Base-by-base conservation (phyloP, 257 asterid species). In the Ocimum tenuiflorum region DNA sequence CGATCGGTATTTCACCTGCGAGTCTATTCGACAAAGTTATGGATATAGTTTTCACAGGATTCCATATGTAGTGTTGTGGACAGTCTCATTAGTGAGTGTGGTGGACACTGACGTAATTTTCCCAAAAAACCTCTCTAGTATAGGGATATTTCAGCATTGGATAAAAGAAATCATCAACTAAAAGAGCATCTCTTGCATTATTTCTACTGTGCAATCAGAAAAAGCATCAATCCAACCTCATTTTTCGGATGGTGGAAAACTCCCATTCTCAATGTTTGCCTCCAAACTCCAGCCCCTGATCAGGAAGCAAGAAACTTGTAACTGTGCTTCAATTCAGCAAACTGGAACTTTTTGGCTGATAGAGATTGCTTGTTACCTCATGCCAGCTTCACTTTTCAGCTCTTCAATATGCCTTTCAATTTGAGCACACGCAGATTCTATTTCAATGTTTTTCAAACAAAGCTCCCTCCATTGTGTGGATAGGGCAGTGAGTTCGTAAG, bases 381-480 rank as follows among this genome's bases (percentile, higher is more conserved):
- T 76, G 58, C 73, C 31, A 73, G 89, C 95, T 77, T 85, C 91
- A 58, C 33, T 77, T 75, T 83, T 88, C 68, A 88, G 81, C 75
- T 71, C 85, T 60, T 74, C 82, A 58, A 82, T 86, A 33, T 31
- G 82, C 48, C 72, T 52, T 83, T 90, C 88, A 61, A 86, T 74
- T 54, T 80, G 81, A 41, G 82, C 83, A 81, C 95, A 83, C 62
- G 95, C 99, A 48, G 86, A 70, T 79, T 90, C 95, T 47, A 94
- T 94, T 77, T 94, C 95, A 58, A 81, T 88, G 80, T 86, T 94
- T 77, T 94, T 94, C 76, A 75, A 35, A 71, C 97, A 88, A 35
- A 94, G 95, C 74, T 94, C 99, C 78, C 86, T 86, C 97, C 94
- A 90, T 82, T 94, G 99, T 53, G 84, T 68, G 58, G 96, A 86